Percentiles rank a stretch among this genome's conserved stretches.
Evolutionary conservation across 2,329 filamentous ascomycete species (phyloP).

Genomic region (Beauveria brongniartii): DNA sequence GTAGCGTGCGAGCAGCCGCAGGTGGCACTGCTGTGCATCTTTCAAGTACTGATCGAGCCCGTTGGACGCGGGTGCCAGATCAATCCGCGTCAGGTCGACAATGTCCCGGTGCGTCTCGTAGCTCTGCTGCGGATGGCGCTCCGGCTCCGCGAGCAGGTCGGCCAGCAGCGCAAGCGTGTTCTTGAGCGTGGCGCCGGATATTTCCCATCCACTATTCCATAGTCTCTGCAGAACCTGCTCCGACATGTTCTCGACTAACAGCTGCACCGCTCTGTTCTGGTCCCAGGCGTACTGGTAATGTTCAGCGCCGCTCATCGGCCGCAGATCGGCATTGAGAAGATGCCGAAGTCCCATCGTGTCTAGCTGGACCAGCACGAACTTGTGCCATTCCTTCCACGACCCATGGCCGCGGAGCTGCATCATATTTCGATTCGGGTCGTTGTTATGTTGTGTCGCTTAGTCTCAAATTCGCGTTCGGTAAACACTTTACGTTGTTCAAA

Average conservation of each 20-base stretch:
- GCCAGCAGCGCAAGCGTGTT: constrained; percentile 3
- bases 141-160: not conserved
- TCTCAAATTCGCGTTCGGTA: too few relatives aligned
- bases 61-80: not conserved
- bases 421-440: not conserved
- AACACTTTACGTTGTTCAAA: too few relatives aligned
- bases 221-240: not conserved
- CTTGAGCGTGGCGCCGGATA: not conserved
- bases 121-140: not conserved
- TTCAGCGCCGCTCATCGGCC: not conserved
- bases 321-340: not conserved
- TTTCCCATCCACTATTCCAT: not conserved
- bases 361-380: not conserved
- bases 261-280: not conserved
- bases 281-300: not conserved
- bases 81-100: not conserved
- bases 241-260: not conserved
- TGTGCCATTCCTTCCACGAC: constrained; percentile 1
- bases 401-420: constrained; percentile 1
- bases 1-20: constrained; percentile 7
- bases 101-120: constrained; percentile 5
- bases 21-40: constrained; percentile 1
- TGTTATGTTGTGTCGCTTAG: not conserved
- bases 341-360: not conserved
- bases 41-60: not conserved